phyloP scores from a whole-genome alignment of 2,329 filamentous ascomycete species.

The Beauveria caledonica region DNA sequence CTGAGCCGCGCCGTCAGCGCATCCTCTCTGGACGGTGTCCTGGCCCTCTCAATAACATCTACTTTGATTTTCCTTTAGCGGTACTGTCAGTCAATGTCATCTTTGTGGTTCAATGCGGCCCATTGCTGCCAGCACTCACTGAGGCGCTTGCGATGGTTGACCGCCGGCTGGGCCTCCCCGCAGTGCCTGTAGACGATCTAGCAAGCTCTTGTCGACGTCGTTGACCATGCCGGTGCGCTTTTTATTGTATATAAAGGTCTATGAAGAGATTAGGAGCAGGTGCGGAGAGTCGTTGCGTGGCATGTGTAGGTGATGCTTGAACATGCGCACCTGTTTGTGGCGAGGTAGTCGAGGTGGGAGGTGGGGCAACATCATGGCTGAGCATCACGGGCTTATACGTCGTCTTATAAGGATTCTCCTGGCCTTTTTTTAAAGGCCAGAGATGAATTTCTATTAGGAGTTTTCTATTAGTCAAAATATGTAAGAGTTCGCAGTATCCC shows the following conservation, averaged over 20 bases:
- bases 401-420: no score
- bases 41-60: constrained; percentile 34
- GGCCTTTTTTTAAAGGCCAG: no score
- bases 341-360: background rate
- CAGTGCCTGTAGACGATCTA: constrained; percentile 48
- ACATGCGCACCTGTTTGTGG: background rate
- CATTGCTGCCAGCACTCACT: background rate
- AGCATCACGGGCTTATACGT: background rate
- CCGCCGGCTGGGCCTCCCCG: constrained; percentile 31
- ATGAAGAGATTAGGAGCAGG: no score
- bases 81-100: background rate
- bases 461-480: background rate
- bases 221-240: constrained; percentile 21
- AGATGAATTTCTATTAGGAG: no score
- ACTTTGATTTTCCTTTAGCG: constrained; percentile 20
- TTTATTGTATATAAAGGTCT: background rate
- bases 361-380: constrained; percentile 3
- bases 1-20: constrained; percentile 43
- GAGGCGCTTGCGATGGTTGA: constrained; percentile 30
- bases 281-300: background rate
- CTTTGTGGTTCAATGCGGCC: background rate
- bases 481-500: background rate
- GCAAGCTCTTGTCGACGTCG: constrained; percentile 37
- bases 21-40: constrained; percentile 40
- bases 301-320: background rate